A percentile compares a stretch with the other conserved stretches of the same genome.
Conservation (phyloP, 2,329 filamentous ascomycete species). For the Sporothrix dimorphospora region DNA sequence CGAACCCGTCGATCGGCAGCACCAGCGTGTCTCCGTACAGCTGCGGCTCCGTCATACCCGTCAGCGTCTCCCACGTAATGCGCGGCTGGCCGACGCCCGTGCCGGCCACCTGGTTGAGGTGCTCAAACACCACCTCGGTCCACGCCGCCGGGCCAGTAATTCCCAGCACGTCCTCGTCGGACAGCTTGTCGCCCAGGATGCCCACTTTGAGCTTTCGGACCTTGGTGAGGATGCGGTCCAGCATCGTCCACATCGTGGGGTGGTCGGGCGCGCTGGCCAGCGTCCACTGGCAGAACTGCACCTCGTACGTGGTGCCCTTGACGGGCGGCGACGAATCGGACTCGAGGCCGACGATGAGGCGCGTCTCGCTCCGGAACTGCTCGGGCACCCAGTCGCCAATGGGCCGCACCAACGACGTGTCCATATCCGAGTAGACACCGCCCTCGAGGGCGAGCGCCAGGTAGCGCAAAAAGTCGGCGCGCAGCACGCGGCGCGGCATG, state of each 20-base stretch:
- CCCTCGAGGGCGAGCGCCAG: conserved; percentile 40
- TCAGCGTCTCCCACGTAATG: conserved; percentile 32
- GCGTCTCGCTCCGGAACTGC: conserved; percentile 31
- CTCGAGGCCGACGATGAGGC: conserved; percentile 42
- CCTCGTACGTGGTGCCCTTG: conserved; percentile 38
- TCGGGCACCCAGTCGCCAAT: conserved; percentile 44
- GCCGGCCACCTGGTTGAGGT: conserved; percentile 35
- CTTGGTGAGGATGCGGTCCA: conserved; percentile 35
- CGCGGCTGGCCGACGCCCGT: conserved; percentile 27
- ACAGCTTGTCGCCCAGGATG: conserved; percentile 9
- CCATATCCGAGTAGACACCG: conserved; percentile 61
- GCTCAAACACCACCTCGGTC: conserved; percentile 40
- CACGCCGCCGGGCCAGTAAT: conserved; percentile 41
- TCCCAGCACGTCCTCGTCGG: conserved; percentile 39
- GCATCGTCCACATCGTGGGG: conserved; percentile 39
- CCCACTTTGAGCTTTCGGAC: conserved; percentile 23
- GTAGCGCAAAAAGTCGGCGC: conserved; percentile 39
- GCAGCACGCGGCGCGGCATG: conserved; percentile 33
- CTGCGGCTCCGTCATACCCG: conserved; percentile 32
- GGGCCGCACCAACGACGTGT: conserved; percentile 54
- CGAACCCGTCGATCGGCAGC: conserved; percentile 36
- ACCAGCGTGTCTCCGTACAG: conserved; percentile 35
- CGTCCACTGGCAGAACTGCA: conserved; percentile 45
- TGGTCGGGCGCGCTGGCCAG: conserved; percentile 42
- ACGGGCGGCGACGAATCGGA: conserved; percentile 38